These are phyloP conservation scores for Luffa acutangula DNA, from an alignment of 306 rosid species.

Conservation along the genomic window DNA sequence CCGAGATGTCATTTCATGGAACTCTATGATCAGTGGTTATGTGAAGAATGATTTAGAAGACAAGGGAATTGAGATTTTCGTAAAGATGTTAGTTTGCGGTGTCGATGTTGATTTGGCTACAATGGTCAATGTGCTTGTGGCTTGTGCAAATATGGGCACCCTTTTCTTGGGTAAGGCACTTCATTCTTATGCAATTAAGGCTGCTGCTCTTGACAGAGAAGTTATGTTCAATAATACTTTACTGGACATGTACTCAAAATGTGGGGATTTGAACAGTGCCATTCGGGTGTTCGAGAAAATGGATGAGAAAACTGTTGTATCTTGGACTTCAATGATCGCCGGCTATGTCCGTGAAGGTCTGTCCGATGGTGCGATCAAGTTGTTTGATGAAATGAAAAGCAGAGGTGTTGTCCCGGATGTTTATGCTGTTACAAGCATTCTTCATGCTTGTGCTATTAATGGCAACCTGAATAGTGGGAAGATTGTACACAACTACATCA, in stretches of 20 bases:
- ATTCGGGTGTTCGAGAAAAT: constrained; percentile 43
- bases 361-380: constrained; percentile 32
- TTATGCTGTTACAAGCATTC: constrained; percentile 38
- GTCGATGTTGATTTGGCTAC: constrained; percentile 54
- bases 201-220: constrained; percentile 25
- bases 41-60: constrained; percentile 34
- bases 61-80: constrained; percentile 34
- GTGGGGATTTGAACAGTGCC: constrained; percentile 38
- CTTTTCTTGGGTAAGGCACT: constrained; percentile 42
- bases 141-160: constrained; percentile 44
- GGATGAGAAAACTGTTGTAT: constrained; percentile 47
- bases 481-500: constrained; percentile 43
- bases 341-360: constrained; percentile 56
- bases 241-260: constrained; percentile 73
- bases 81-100: constrained; percentile 32
- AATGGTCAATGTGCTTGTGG: constrained; percentile 44
- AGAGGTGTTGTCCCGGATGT: constrained; percentile 39
- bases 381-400: constrained; percentile 47
- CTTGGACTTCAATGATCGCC: constrained; percentile 72
- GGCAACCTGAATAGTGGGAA: constrained; percentile 37
- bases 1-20: constrained; percentile 67
- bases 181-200: constrained; percentile 45
- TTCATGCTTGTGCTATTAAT: constrained; percentile 49
- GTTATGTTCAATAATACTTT: constrained; percentile 44
- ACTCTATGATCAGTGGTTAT: constrained; percentile 70